Evolutionary conservation across 2,329 filamentous ascomycete genomes (phyloP).

Genomic region (Cytospora paraplurivora): DNA sequence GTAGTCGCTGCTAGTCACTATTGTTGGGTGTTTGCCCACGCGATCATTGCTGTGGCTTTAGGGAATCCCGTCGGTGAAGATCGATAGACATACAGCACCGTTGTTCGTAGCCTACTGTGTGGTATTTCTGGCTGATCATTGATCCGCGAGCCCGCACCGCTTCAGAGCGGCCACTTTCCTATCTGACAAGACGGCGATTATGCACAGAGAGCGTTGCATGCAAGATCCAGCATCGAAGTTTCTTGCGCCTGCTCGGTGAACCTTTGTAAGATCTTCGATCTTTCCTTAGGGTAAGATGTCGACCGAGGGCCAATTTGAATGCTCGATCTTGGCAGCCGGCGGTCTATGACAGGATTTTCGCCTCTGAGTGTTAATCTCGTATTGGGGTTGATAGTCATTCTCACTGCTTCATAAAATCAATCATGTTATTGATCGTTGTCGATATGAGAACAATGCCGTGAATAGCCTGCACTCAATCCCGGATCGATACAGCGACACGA

Average conservation of each 20-base stretch:
- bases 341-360: conserved; percentile 13
- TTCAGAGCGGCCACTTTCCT: conserved; percentile 13
- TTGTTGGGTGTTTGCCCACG: conserved; percentile 1
- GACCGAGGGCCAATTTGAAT: too few species aligned
- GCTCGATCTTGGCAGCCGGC: not conserved
- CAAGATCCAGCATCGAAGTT: conserved; percentile 1
- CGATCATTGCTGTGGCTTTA: conserved; percentile 8
- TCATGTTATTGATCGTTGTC: not conserved
- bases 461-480: not conserved
- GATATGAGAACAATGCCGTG: conserved; percentile 13
- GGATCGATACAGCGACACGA: not conserved
- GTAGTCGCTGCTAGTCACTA: not conserved
- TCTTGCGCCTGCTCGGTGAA: not conserved
- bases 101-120: conserved; percentile 3
- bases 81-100: conserved; percentile 13
- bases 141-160: not conserved
- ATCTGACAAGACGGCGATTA: conserved; percentile 16
- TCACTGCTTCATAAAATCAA: not conserved
- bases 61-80: conserved; percentile 26
- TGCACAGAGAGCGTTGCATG: conserved; percentile 6
- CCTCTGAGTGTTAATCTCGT: not conserved
- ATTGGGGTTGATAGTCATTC: not conserved
- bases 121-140: not conserved
- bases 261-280: not conserved
- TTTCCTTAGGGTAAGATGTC: too few species aligned